Evolutionary conservation across 179 eudicot genomes (phyloP).

Genomic region (Beta macrorhiza): DNA sequence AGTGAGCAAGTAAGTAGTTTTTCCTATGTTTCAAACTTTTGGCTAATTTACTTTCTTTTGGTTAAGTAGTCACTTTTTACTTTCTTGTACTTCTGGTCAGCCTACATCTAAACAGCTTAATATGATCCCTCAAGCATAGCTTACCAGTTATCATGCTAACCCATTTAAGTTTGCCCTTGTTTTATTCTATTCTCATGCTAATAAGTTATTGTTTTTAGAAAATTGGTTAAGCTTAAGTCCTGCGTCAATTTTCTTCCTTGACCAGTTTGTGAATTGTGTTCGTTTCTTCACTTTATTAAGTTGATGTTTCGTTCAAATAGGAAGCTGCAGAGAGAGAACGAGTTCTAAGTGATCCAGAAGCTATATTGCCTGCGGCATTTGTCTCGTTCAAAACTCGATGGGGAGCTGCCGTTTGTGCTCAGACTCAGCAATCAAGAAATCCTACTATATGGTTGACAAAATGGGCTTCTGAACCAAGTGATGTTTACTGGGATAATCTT

Average conservation of each 20-base stretch:
- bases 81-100: neutral
- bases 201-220: neutral
- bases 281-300: neutral
- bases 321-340: constrained; percentile 73
- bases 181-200: neutral
- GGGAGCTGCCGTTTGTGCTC: constrained; percentile 99
- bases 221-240: neutral
- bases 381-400: constrained; percentile 86
- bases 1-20: constrained; percentile 58
- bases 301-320: constrained; percentile 29
- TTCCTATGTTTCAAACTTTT: neutral
- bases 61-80: too few relatives aligned
- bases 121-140: too few relatives aligned
- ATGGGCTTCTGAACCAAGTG: constrained; percentile 96
- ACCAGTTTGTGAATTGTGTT: neutral
- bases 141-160: too few relatives aligned
- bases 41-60: neutral
- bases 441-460: constrained; percentile 85
- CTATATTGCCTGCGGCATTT: constrained; percentile 90
- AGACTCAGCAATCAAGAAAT: constrained; percentile 81
- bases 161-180: too few relatives aligned
- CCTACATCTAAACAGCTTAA: neutral
- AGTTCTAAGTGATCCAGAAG: constrained; percentile 63
- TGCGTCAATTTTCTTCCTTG: neutral
- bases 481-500: constrained; percentile 82